These are phyloP conservation scores for Physcomitrium patens DNA, from an alignment of 225 moss, liverwort and hornwort genomes.

Conservation along the genomic window DNA sequence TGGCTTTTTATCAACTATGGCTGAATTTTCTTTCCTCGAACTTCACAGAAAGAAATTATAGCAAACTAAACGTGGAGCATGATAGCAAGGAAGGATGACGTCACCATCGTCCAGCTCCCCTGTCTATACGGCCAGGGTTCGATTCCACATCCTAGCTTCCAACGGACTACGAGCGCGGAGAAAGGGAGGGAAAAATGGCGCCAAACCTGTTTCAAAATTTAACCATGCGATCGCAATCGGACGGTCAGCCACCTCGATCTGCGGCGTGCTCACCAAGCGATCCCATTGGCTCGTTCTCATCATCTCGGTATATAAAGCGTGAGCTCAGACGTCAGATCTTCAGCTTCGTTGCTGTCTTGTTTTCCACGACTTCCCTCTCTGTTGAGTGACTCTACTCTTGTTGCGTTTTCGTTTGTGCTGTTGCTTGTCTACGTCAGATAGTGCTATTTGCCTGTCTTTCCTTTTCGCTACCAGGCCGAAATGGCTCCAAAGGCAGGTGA, in stretches of 20 bases:
- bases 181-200: neutral
- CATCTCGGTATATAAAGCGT: neutral
- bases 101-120: neutral
- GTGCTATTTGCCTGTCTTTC: too few relatives aligned
- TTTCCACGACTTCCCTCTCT: neutral
- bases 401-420: neutral
- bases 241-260: conserved; percentile 6
- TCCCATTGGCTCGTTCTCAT: conserved; percentile 2
- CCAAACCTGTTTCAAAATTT: neutral
- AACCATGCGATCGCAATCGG: conserved; percentile 30
- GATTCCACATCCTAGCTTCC: neutral
- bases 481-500: conserved; percentile 57
- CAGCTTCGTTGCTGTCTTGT: accelerated
- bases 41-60: too few relatives aligned
- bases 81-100: too few relatives aligned
- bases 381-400: accelerated
- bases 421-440: too few relatives aligned
- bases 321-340: accelerated
- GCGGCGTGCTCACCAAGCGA: neutral
- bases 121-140: neutral
- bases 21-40: too few relatives aligned
- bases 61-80: too few relatives aligned
- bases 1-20: too few relatives aligned
- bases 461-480: too few relatives aligned
- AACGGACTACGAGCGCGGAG: neutral